Base-by-base conservation (phyloP, 2,329 filamentous ascomycete species). In the Paracamarosporium sp. region DNA sequence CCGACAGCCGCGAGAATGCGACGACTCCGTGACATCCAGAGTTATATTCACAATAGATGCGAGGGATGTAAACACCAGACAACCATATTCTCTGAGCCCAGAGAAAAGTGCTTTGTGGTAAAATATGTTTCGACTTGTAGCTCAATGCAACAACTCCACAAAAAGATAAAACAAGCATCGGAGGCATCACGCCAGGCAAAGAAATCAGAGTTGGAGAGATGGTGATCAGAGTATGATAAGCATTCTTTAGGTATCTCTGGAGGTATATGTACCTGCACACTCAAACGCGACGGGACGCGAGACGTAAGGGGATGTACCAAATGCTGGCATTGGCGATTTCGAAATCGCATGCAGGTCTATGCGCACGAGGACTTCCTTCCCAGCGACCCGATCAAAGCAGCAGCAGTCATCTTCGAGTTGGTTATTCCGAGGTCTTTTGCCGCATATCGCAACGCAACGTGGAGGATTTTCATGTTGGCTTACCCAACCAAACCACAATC, bases 321-420 rank as follows among this genome's bases (percentile, higher is more conserved):
- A 56, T 85, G 82, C 60, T 75, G 57, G 27, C 72, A 77, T 47
- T 24, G 66, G 33, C 69, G 73, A 3, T 22, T 56, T n/a, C 68
- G 74, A 1, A 75, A 70, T 0, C 63, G 70, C 3, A 73, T 85
- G 43, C 59, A 59, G 13, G 85, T 87, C 12, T 6, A 57, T 1
- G 63, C 80, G 2, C 78, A 83, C 38, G 84, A 87, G 60, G 75
- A 80, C 41, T 81, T 78, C 1, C 72, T 87, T 1, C 83, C 85
- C 1, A 27, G 46, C 0, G 50, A 76, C 4, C 5, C 52, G 0
- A 50, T 64, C 2, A 59, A 77, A 25, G 72, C 71, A 27, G 76
- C 79, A 17, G 72, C 72, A 0, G 69, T 84, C 0, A 57, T 86
- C 1, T 85, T 87, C 47, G 85, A 87, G 60, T 72, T 87, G 2